Evolutionary conservation across 441 rosid species (phyloP).

Genomic region (Arabidopsis hybrid): DNA sequence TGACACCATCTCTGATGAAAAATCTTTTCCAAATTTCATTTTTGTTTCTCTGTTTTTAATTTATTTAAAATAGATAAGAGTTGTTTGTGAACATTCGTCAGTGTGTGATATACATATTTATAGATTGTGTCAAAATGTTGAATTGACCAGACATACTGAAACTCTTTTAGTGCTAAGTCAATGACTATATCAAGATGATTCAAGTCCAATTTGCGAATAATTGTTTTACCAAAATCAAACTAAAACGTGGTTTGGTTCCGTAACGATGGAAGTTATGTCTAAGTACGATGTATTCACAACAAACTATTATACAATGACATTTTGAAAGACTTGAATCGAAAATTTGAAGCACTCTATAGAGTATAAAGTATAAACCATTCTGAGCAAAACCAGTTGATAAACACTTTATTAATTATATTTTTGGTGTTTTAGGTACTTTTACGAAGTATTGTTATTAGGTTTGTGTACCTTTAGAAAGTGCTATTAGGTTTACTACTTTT

Average conservation of each 20-base stretch:
- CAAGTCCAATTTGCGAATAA: background rate
- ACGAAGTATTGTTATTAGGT: constrained; percentile 2
- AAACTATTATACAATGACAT: background rate
- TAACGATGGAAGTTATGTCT: background rate
- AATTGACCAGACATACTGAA: background rate
- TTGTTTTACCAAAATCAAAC: background rate
- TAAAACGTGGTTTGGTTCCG: constrained; percentile 1
- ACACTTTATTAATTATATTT: background rate
- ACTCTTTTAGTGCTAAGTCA: constrained; percentile 4
- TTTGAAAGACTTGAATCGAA: background rate
- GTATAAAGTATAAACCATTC: background rate
- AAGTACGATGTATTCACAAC: background rate
- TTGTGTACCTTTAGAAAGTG: background rate
- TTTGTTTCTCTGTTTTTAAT: background rate
- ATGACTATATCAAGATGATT: no score
- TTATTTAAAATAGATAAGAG: background rate
- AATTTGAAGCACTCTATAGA: no score
- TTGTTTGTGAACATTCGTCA: background rate
- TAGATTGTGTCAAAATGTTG: background rate
- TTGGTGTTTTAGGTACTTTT: background rate
- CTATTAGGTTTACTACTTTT: background rate
- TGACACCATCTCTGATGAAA: constrained; percentile 68
- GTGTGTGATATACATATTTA: constrained; percentile 6
- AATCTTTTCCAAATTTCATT: constrained; percentile 83
- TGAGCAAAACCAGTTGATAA: background rate